phyloP scores from a whole-genome alignment of 177 flowering plant genomes.

The Tripterygium wilfordii region DNA sequence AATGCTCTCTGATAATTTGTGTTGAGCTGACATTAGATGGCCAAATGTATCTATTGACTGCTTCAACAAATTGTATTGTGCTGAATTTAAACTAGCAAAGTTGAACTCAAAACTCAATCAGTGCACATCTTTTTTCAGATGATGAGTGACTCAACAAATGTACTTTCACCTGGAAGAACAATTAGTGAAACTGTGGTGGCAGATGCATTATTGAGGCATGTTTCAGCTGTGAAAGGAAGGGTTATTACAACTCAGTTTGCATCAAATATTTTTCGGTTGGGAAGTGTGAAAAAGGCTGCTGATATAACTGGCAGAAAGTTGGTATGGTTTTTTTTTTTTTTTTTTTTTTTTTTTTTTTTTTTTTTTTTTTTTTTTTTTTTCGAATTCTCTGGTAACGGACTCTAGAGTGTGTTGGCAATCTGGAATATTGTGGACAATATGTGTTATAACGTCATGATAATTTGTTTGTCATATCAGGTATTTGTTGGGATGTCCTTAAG shows the following conservation, averaged over 20 bases:
- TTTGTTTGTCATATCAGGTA: constrained; percentile 46
- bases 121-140: constrained; percentile 43
- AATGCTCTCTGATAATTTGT: too few relatives aligned
- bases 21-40: too few relatives aligned
- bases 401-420: too few relatives aligned
- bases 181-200: constrained; percentile 82
- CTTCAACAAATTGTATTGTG: too few relatives aligned
- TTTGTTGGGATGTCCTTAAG: constrained; percentile 98
- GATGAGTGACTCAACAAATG: constrained; percentile 99
- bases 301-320: constrained; percentile 92
- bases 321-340: constrained; percentile 39
- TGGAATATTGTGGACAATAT: too few relatives aligned
- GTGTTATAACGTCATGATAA: too few relatives aligned
- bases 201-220: constrained; percentile 66
- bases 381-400: too few relatives aligned
- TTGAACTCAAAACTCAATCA: background rate
- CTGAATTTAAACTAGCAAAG: too few relatives aligned
- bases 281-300: constrained; percentile 98
- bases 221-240: constrained; percentile 87
- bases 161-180: constrained; percentile 97
- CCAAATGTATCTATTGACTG: too few relatives aligned
- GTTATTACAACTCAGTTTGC: constrained; percentile 98
- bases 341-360: background rate
- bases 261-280: constrained; percentile 95
- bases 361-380: too few relatives aligned